phyloP scores from a whole-genome alignment of 495 filamentous ascomycete species.

The Penicillium angulare region DNA sequence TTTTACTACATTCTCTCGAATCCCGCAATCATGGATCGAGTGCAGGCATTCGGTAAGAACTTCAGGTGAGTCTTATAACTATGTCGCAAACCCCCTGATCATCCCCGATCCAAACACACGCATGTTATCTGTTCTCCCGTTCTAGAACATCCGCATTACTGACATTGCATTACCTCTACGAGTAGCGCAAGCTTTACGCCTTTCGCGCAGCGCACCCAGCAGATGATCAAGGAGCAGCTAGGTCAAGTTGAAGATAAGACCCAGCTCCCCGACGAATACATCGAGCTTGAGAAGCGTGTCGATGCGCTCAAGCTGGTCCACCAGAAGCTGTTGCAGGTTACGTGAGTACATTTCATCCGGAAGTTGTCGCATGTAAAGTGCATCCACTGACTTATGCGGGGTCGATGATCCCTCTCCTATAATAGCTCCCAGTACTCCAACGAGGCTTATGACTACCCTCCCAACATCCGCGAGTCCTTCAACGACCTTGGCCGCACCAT shows the following conservation, averaged over 20 bases:
- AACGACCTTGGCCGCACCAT: conserved; percentile 93
- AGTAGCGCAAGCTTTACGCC: conserved; percentile 72
- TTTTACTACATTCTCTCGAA: not conserved
- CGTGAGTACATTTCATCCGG: conserved; percentile 57
- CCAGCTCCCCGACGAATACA: conserved; percentile 93
- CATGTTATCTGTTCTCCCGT: not conserved
- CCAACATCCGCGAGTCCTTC: conserved; percentile 97
- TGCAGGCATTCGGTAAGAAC: conserved; percentile 74
- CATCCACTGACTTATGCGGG: not conserved
- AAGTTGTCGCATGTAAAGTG: not conserved
- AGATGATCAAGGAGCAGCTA: conserved; percentile 95
- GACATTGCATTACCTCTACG: conserved; percentile 22
- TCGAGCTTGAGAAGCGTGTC: conserved; percentile 97
- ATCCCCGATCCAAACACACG: not conserved
- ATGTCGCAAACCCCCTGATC: too few relatives aligned
- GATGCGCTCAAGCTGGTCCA: conserved; percentile 97
- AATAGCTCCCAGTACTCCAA: conserved; percentile 87
- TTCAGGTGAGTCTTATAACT: conserved; percentile 58
- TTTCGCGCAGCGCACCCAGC: conserved; percentile 89
- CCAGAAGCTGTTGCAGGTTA: conserved; percentile 93
- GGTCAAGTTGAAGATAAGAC: conserved; percentile 97
- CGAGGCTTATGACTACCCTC: conserved; percentile 98
- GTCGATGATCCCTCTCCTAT: not conserved
- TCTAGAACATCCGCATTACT: conserved; percentile 20
- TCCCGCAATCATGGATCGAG: conserved; percentile 58